These are phyloP conservation scores for Mucor indicus DNA, from an alignment of 371 early-diverging fungal genomes.

Conservation along the genomic window DNA sequence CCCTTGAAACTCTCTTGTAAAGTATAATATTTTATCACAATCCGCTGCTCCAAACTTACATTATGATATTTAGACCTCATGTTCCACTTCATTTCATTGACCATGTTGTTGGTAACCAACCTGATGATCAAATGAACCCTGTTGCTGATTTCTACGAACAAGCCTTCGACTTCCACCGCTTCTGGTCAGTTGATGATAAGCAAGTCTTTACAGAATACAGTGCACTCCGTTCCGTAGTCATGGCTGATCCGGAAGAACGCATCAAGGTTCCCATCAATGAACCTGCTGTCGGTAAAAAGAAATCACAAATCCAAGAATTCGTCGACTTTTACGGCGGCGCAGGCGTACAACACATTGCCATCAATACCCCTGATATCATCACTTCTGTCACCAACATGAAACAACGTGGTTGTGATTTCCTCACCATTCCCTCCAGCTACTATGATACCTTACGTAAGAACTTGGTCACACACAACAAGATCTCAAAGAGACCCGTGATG, in stretches of 20 bases:
- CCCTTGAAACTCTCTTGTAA: conserved; percentile 54
- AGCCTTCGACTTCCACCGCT: conserved; percentile 92
- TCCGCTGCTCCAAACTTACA: too few relatives aligned
- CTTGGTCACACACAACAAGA: conserved; percentile 53
- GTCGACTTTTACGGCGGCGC: conserved; percentile 91
- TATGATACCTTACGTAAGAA: conserved; percentile 81
- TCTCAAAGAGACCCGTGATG: conserved; percentile 65
- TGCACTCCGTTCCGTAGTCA: conserved; percentile 92
- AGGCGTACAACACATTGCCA: conserved; percentile 97
- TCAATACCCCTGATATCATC: conserved; percentile 86
- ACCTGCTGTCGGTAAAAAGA: conserved; percentile 92
- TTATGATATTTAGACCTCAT: conserved; percentile 39
- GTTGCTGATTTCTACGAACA: conserved; percentile 85
- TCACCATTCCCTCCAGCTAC: conserved; percentile 85
- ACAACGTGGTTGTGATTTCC: conserved; percentile 88
- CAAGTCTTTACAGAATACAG: conserved; percentile 96
- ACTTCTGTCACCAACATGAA: conserved; percentile 76
- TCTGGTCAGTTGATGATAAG: conserved; percentile 98
- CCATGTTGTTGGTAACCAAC: conserved; percentile 96
- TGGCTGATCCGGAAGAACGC: conserved; percentile 89
- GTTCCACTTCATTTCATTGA: conserved; percentile 76
- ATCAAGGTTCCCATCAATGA: conserved; percentile 98
- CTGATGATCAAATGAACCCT: conserved; percentile 85
- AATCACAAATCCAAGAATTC: conserved; percentile 96
- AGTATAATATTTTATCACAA: too few relatives aligned